Base-by-base conservation (phyloP, 805 yeast genomes). In the Kodamaea kaohsiungensis region DNA sequence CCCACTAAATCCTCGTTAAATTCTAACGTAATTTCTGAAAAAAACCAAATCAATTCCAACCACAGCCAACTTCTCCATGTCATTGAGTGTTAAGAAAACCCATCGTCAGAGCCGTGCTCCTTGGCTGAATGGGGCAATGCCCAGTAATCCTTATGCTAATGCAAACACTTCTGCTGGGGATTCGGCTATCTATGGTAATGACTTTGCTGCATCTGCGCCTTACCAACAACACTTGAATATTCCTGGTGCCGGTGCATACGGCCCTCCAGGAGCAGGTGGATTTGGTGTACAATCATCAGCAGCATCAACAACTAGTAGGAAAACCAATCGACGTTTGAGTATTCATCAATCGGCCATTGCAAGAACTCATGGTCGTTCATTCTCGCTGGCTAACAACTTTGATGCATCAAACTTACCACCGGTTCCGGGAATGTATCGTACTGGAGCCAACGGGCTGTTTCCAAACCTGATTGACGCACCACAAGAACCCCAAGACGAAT, bases 81-180 rank as follows among this genome's bases (percentile, higher is more conserved):
- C 70, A 39, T 60, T 61, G 38, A 45, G 48, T 19, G 45, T 48
- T 16, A 70, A 64, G 47, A 64, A 61, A 25, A 60, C 70, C 10
- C 71, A 73, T 56, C 65, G 79, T 9, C 75, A 75, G 60, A 73
- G 78, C 60, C 65, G 70, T 54, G 79, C 79, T 2, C 78, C 79
- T 9, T 76, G 79, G 79, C 77, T 68, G 59, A 54, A 52, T 25
- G 53, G 48, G 33, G 51, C 53, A 22, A 55, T 48, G 13, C 46
- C 55, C 35, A 60, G 59, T 46, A 51, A 57, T 15, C 73, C 73
- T 6, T 68, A 68, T 53, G 70, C 71, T 38, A 60, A 57, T 37
- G 67, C 69, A 37, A 61, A 54, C 43, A 39, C 55, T 16, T 18
- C 30, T 27, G 42, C 46, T 9, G 47, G 19, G 1, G 46, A 49